Conservation (phyloP, 805 yeast genomes). For the Diddensiella santjacobensis region DNA sequence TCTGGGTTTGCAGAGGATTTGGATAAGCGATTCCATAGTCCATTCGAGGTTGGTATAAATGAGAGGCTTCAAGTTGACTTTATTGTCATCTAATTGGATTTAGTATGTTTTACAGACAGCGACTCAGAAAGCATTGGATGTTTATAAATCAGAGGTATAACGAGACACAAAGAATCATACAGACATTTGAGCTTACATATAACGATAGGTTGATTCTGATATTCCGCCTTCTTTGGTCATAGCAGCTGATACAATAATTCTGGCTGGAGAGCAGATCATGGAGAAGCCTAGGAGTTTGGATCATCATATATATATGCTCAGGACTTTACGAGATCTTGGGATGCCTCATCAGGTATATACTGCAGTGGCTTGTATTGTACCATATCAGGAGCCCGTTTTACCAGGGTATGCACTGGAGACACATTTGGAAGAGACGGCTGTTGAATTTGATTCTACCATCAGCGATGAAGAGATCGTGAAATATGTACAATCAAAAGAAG, state of each 20-base stretch:
- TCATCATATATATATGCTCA: constrained; percentile 49
- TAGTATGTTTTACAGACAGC: constrained; percentile 72
- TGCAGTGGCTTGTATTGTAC: constrained; percentile 49
- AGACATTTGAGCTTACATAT: too few species aligned
- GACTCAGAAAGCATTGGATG: constrained; percentile 59
- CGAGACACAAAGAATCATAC: neutral
- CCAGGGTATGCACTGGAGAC: constrained; percentile 41
- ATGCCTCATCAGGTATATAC: constrained; percentile 50
- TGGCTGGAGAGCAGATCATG: constrained; percentile 51
- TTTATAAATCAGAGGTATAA: constrained; percentile 42
- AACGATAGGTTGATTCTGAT: constrained; percentile 32
- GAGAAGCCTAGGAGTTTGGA: constrained; percentile 73
- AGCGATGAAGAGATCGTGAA: constrained; percentile 53
- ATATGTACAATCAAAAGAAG: constrained; percentile 73
- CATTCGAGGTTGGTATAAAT: constrained; percentile 43
- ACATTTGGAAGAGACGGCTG: constrained; percentile 43
- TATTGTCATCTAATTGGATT: constrained; percentile 13
- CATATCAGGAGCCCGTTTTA: constrained; percentile 37
- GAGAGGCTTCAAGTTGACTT: constrained; percentile 3
- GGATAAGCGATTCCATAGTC: constrained; percentile 46
- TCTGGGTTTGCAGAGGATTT: constrained; percentile 79
- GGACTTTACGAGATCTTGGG: constrained; percentile 42
- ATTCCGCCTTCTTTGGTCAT: constrained; percentile 33
- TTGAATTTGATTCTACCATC: constrained; percentile 37
- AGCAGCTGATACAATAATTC: constrained; percentile 79